Evolutionary conservation across 2,329 filamentous ascomycete species (phyloP).

Genomic region (Hirsutella thompsonii): DNA sequence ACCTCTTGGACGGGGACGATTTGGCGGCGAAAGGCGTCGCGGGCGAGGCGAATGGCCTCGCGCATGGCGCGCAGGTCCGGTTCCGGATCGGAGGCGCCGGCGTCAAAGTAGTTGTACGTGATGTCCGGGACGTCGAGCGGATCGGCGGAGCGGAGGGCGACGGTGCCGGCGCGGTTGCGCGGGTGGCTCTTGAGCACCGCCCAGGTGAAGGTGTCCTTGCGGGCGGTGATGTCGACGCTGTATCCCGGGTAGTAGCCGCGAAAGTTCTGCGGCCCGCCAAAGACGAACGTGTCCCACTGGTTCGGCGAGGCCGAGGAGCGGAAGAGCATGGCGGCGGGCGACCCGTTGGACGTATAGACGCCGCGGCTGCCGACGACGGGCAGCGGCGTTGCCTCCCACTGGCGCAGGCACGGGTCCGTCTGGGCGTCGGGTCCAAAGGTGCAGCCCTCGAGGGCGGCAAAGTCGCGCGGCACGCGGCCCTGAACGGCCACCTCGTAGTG

Average conservation of each 20-base stretch:
- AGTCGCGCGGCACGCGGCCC: conserved; percentile 5
- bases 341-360: conserved; percentile 12
- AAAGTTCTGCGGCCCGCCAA: conserved; percentile 14
- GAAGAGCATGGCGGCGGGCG: conserved; percentile 9
- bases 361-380: conserved; percentile 6
- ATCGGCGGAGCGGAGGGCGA: conserved; percentile 46
- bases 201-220: conserved; percentile 23
- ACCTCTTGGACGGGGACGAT: conserved; percentile 7
- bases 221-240: conserved; percentile 5
- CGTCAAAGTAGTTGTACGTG: conserved; percentile 47
- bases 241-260: conserved; percentile 16
- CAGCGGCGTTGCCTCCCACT: conserved; percentile 13
- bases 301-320: conserved; percentile 14
- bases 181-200: conserved; percentile 45
- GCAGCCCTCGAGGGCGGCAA: conserved; percentile 10
- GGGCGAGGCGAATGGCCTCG: conserved; percentile 40
- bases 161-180: conserved; percentile 47
- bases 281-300: conserved; percentile 16
- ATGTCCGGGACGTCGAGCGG: conserved; percentile 53
- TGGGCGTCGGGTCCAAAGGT: conserved; percentile 12
- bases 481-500: conserved; percentile 15
- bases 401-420: conserved; percentile 19
- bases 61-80: conserved; percentile 39
- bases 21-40: conserved; percentile 22
- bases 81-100: conserved; percentile 30